Conservation (phyloP, 345 rosid genomes). For the Heritiera littoralis region DNA sequence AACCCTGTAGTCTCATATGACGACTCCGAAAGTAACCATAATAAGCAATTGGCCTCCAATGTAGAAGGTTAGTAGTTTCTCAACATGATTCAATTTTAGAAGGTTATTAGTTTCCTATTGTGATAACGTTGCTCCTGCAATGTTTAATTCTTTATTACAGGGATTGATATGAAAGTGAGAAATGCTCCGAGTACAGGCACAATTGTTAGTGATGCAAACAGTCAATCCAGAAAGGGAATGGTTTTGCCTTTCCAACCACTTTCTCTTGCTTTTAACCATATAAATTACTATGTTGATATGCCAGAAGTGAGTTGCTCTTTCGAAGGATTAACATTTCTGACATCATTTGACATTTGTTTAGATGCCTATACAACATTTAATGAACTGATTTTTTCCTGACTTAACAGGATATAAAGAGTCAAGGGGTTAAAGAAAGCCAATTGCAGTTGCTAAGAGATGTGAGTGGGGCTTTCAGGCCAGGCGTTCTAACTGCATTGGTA, state of each 20-base stretch:
- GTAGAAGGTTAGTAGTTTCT: no score
- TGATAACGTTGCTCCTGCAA: not conserved
- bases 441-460: slow-evolving; percentile 60
- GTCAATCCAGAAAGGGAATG: slow-evolving; percentile 48
- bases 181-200: not conserved
- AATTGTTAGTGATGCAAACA: not conserved
- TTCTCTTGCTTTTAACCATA: slow-evolving; percentile 64
- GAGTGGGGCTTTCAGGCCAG: slow-evolving; percentile 82
- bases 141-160: not conserved
- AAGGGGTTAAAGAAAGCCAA: slow-evolving; percentile 53
- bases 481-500: slow-evolving; percentile 69
- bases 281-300: slow-evolving; percentile 74
- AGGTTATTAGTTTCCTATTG: not conserved
- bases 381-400: not conserved
- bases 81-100: not conserved
- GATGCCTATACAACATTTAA: not conserved
- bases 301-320: slow-evolving; percentile 52
- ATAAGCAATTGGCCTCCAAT: slow-evolving; percentile 10
- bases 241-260: slow-evolving; percentile 72
- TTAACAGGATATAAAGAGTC: slow-evolving; percentile 66
- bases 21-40: slow-evolving; percentile 25
- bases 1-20: slow-evolving; percentile 30
- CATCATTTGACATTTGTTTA: not conserved
- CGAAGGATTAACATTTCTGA: not conserved
- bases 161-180: not conserved